Base-by-base conservation (phyloP, 2,329 filamentous ascomycete genomes). In the Colletotrichum sp. region DNA sequence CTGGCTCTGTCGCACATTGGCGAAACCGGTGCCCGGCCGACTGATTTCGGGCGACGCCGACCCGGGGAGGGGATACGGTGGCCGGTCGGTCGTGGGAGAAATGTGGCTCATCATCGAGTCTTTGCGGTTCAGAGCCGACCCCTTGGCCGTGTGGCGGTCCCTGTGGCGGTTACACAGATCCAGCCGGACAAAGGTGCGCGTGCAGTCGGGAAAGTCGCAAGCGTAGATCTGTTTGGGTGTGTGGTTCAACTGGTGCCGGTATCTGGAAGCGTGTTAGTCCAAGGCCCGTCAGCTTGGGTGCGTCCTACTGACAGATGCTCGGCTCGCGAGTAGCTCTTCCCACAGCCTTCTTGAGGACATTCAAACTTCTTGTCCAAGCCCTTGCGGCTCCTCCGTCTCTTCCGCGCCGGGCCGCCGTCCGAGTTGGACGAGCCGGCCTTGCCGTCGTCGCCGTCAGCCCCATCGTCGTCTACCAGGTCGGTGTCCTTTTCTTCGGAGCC, bases 241-340 rank as follows among this genome's bases (percentile, higher is more conserved):
- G 84, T 98, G 97, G 82, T 99, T 99, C 78, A 98, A 86, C 85
- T 98, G 96, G 84, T 98, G 96, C 59, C 97, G 92, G 85, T 98
- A 92, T 59, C 91, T 93, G 74, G 24, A 54, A 11, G 34, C 24
- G 69, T 43, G 74, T 85, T 73, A 83, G 80, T 69, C n/a, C 47
- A 8, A 21, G 24, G 24, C 24, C 34, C 38, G 51, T 9, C 38
- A 33, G 12, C 33, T 31, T 34, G 16, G 33, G 33, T 38, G 33
- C 89, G 88, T 90, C 43, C 43, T 51, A 51, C 43, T 51, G 43
- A 98, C 86, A 99, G 87, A 86, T 99, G 97, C 84, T 98, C 97
- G 11, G 97, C 96, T 81, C 97, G 91, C 31, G 96, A 98, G 83
- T 99, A 99, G 81, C 93, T 97, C 87, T 98, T 99, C 54, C 95